These are phyloP conservation scores for Trichomonas vaginalis DNA, from an alignment of 208 protist genomes.

Conservation along the genomic window DNA sequence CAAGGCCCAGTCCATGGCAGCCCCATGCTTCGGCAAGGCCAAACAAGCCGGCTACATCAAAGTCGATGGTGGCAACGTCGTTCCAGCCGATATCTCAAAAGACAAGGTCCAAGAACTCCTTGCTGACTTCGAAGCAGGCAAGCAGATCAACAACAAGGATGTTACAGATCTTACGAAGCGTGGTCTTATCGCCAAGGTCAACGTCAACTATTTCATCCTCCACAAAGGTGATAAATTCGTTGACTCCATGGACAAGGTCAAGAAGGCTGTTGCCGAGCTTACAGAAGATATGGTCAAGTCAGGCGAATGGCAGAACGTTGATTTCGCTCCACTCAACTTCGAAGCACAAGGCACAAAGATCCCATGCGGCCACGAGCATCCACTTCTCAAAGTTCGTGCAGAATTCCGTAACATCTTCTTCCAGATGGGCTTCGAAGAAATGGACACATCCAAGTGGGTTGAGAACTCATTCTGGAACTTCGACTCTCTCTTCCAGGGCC, in stretches of 20 bases:
- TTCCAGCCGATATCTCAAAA: not conserved
- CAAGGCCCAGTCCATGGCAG: not conserved
- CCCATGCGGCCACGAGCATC: constrained; percentile 76
- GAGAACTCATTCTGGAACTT: constrained; percentile 99
- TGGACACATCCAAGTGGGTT: constrained; percentile 93
- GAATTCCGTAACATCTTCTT: constrained; percentile 97
- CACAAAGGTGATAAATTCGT: not conserved
- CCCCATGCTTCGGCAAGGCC: not conserved
- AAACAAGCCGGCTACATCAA: not conserved
- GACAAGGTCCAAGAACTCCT: not conserved
- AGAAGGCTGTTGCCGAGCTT: not conserved
- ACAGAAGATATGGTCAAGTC: constrained; percentile 28
- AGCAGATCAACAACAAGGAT: not conserved
- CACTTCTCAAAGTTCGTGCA: constrained; percentile 85
- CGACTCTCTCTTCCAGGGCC: constrained; percentile 96
- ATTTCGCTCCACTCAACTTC: constrained; percentile 91
- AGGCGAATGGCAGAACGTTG: constrained; percentile 60
- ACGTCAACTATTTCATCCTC: not conserved
- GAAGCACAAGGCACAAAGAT: constrained; percentile 60
- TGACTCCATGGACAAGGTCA: not conserved
- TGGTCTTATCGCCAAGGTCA: not conserved
- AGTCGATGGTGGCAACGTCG: not conserved
- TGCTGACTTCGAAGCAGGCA: not conserved
- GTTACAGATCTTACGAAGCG: not conserved
- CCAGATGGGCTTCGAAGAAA: constrained; percentile 94